Evolutionary conservation across 768 basidiomycete genomes (phyloP).

Genomic region (Pleurotus sapidus): DNA sequence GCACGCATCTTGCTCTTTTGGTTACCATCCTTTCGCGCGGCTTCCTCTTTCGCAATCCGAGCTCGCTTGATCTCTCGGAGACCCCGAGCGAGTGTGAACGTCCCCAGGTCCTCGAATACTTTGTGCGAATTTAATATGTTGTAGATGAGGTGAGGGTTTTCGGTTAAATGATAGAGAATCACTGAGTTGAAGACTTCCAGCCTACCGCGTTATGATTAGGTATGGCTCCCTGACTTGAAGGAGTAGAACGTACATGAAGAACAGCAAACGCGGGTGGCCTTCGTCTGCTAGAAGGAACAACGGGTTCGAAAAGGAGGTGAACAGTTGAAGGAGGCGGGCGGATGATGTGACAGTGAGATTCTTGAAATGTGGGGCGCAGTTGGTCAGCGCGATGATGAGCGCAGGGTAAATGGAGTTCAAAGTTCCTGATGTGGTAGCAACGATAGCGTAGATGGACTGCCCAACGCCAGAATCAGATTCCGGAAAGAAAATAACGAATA

Average conservation of each 20-base stretch:
- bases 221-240: neutral
- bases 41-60: conserved; percentile 72
- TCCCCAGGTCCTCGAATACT: conserved; percentile 86
- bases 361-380: conserved; percentile 84
- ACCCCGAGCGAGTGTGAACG: conserved; percentile 84
- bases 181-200: conserved; percentile 91
- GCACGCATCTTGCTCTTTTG: conserved; percentile 36
- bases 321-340: conserved; percentile 82
- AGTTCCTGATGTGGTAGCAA: conserved; percentile 82
- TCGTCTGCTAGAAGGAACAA: conserved; percentile 90
- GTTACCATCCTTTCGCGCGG: conserved; percentile 36
- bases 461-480: conserved; percentile 4
- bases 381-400: conserved; percentile 85
- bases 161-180: conserved; percentile 70
- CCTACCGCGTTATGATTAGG: conserved; percentile 33
- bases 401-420: conserved; percentile 89
- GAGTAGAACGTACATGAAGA: conserved; percentile 67
- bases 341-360: conserved; percentile 79
- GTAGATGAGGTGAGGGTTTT: conserved; percentile 88
- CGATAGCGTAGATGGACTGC: conserved; percentile 85
- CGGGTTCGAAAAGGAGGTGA: conserved; percentile 89
- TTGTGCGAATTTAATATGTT: conserved; percentile 82
- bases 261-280: conserved; percentile 89
- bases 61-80: conserved; percentile 80
- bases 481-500: neutral